Conservation (phyloP, 306 rosid species). For the Malus orientalis region DNA sequence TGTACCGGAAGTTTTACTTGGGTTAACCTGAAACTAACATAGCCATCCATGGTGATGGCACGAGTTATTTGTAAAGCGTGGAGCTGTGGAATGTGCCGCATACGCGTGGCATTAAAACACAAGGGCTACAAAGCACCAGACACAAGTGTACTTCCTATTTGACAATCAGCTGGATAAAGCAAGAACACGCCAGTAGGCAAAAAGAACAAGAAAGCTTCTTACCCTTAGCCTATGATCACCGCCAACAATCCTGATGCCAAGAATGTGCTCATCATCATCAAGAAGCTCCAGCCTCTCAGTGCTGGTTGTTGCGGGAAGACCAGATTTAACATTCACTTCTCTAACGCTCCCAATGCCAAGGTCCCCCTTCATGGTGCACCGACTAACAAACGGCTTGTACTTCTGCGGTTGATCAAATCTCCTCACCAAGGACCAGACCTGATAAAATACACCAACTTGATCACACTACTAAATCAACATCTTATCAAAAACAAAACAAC, state of each 20-base stretch:
- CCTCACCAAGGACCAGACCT: slow-evolving; percentile 99
- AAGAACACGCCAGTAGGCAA: neutral
- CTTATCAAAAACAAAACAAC: neutral
- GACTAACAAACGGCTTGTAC: slow-evolving; percentile 84
- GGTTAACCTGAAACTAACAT: neutral
- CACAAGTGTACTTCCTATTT: neutral
- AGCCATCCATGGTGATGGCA: neutral
- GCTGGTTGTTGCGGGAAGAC: slow-evolving; percentile 93
- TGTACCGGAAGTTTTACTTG: neutral
- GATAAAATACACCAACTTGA: slow-evolving; percentile 7
- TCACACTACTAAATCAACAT: neutral
- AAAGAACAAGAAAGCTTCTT: slow-evolving; percentile 7
- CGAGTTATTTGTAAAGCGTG: neutral
- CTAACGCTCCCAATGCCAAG: slow-evolving; percentile 87
- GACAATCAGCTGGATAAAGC: neutral
- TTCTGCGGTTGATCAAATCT: slow-evolving; percentile 91
- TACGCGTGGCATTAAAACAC: neutral
- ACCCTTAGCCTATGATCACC: slow-evolving; percentile 91
- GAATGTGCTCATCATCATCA: slow-evolving; percentile 83
- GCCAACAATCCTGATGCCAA: slow-evolving; percentile 70
- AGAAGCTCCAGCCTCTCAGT: slow-evolving; percentile 86
- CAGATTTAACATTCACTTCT: slow-evolving; percentile 93
- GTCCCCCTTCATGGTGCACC: slow-evolving; percentile 69
- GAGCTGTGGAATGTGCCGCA: neutral
- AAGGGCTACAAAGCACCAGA: neutral